Percentiles rank a stretch among this genome's conserved stretches.
Conservation (phyloP, 257 asterid species). For the Gentiana dahurica region DNA sequence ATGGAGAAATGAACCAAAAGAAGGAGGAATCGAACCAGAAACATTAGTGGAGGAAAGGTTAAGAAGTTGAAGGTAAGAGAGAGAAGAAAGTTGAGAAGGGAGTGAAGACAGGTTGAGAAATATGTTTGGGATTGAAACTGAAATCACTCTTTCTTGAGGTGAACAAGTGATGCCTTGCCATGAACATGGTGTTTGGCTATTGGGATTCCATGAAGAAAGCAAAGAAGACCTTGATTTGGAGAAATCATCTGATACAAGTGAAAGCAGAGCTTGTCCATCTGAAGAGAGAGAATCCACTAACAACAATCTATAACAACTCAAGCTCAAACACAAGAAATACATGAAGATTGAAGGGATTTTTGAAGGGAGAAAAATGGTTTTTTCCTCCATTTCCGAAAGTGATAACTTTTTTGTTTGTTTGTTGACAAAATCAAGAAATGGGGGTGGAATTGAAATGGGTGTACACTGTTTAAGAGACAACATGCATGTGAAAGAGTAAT, state of each 20-base stretch:
- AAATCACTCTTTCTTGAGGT: slow-evolving; percentile 72
- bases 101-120: slow-evolving; percentile 74
- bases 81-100: slow-evolving; percentile 57
- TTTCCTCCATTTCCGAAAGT: slow-evolving; percentile 33
- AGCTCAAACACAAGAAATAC: slow-evolving; percentile 19
- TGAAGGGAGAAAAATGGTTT: slow-evolving; percentile 2
- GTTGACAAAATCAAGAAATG: slow-evolving; percentile 5
- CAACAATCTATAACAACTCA: slow-evolving; percentile 3
- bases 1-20: slow-evolving; percentile 44
- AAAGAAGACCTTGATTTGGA: slow-evolving; percentile 45
- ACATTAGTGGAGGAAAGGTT: slow-evolving; percentile 83
- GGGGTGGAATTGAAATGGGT: slow-evolving; percentile 11
- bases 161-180: slow-evolving; percentile 93
- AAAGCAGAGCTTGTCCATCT: slow-evolving; percentile 80
- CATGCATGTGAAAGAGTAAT: slow-evolving; percentile 39
- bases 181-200: slow-evolving; percentile 68
- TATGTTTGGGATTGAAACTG: slow-evolving; percentile 68
- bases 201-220: slow-evolving; percentile 74
- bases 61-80: slow-evolving; percentile 69
- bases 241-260: slow-evolving; percentile 56
- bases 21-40: slow-evolving; percentile 66
- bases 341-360: slow-evolving; percentile 10
- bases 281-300: slow-evolving; percentile 40
- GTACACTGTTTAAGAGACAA: slow-evolving; percentile 29
- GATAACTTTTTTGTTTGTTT: background rate